Evolutionary conservation across 1,139 yeast genomes (phyloP).

Genomic region (Suhomyces guaymorum): DNA sequence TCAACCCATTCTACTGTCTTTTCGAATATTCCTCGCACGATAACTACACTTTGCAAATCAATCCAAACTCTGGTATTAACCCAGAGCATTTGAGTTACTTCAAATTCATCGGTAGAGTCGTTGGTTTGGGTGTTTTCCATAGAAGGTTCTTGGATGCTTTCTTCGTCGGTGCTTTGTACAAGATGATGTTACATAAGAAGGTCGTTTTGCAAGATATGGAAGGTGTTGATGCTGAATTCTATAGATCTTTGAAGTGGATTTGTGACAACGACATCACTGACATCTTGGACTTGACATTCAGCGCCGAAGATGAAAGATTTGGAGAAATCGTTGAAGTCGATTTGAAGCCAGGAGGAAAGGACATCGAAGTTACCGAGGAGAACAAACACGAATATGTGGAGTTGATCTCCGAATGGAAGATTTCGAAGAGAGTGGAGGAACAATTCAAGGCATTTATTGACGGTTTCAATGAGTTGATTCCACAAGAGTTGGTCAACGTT

Average conservation of each 20-base stretch:
- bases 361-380: slow-evolving; percentile 89
- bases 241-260: slow-evolving; percentile 93
- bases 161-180: slow-evolving; percentile 96
- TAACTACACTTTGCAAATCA: slow-evolving; percentile 94
- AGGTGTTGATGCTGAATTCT: slow-evolving; percentile 97
- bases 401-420: slow-evolving; percentile 94
- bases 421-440: slow-evolving; percentile 87
- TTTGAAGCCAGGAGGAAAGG: slow-evolving; percentile 82
- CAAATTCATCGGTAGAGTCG: slow-evolving; percentile 97
- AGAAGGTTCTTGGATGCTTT: slow-evolving; percentile 96
- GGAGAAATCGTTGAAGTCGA: slow-evolving; percentile 92
- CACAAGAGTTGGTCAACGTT: slow-evolving; percentile 93
- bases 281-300: slow-evolving; percentile 82
- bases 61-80: slow-evolving; percentile 96
- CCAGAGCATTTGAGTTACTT: slow-evolving; percentile 98
- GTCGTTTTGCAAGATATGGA: slow-evolving; percentile 97
- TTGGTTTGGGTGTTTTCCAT: slow-evolving; percentile 97
- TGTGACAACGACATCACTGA: slow-evolving; percentile 87
- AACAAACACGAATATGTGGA: slow-evolving; percentile 96
- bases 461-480: slow-evolving; percentile 96
- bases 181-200: slow-evolving; percentile 95
- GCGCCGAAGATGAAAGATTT: slow-evolving; percentile 94
- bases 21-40: slow-evolving; percentile 98
- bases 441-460: slow-evolving; percentile 95
- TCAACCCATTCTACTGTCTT: slow-evolving; percentile 94